Evolutionary conservation across 176 grass and related monocot species (phyloP).

Genomic region (Oryza rufipogon): DNA sequence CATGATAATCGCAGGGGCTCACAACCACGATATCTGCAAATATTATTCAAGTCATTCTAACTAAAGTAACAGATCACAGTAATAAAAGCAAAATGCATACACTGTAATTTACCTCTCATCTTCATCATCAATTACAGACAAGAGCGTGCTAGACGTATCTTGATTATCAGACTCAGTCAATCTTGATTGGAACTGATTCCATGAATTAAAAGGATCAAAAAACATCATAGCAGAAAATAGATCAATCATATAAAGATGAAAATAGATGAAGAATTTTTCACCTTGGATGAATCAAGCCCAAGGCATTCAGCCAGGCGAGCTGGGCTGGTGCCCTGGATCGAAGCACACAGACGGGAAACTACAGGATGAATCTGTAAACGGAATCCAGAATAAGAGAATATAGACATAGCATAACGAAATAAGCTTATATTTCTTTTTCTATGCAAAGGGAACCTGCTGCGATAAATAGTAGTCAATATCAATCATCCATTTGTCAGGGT

Average conservation of each 20-base stretch:
- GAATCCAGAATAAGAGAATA: slow-evolving; percentile 37
- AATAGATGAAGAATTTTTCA: slow-evolving; percentile 33
- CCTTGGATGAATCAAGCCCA: slow-evolving; percentile 97
- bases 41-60: slow-evolving; percentile 48
- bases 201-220: slow-evolving; percentile 41
- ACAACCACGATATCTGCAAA: slow-evolving; percentile 80
- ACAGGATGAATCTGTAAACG: slow-evolving; percentile 97
- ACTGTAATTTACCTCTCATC: slow-evolving; percentile 69
- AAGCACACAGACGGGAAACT: slow-evolving; percentile 90
- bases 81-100: slow-evolving; percentile 27
- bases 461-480: slow-evolving; percentile 96
- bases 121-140: slow-evolving; percentile 73
- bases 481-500: slow-evolving; percentile 77
- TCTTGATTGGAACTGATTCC: slow-evolving; percentile 80
- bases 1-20: slow-evolving; percentile 85
- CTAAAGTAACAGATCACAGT: slow-evolving; percentile 18
- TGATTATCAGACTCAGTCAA: slow-evolving; percentile 52
- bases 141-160: slow-evolving; percentile 73
- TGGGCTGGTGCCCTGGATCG: slow-evolving; percentile 95
- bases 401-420: slow-evolving; percentile 10
- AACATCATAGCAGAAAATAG: slow-evolving; percentile 18
- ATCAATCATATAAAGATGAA: slow-evolving; percentile 15
- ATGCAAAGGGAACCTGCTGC: slow-evolving; percentile 70
- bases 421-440: slow-evolving; percentile 21
- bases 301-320: slow-evolving; percentile 95